Conservation (phyloP, 495 filamentous ascomycete genomes). For the Daldinia bambusicola region DNA sequence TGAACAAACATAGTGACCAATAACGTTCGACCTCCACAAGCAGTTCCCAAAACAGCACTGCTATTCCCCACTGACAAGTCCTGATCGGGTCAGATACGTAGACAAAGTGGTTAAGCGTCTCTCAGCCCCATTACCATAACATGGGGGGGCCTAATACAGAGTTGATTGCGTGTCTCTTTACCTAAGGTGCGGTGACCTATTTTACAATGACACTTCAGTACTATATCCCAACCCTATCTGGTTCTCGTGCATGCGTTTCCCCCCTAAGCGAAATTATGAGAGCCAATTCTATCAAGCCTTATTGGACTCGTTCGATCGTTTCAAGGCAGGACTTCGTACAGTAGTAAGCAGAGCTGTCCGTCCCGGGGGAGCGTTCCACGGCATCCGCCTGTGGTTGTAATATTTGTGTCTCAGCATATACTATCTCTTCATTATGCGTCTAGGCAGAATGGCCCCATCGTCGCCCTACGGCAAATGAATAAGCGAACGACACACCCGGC, state of each 20-base stretch:
- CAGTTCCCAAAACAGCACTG: background rate
- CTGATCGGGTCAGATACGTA: conserved; percentile 16
- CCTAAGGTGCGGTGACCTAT: conserved; percentile 1
- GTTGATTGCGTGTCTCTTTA: conserved; percentile 30
- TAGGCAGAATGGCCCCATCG: background rate
- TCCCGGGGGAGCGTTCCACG: conserved; percentile 31
- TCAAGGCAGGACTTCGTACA: background rate
- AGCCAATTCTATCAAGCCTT: conserved; percentile 14
- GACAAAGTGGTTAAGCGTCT: conserved; percentile 10
- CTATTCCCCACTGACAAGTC: conserved; percentile 21
- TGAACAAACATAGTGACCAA: no score
- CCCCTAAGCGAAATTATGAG: conserved; percentile 27
- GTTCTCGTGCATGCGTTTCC: conserved; percentile 20
- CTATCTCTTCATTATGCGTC: conserved; percentile 1
- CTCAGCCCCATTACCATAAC: conserved; percentile 12
- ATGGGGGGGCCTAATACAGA: background rate
- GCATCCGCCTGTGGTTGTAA: conserved; percentile 36
- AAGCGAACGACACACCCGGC: conserved; percentile 31
- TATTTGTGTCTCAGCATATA: conserved; percentile 38
- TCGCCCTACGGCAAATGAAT: conserved; percentile 27
- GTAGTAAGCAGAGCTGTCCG: conserved; percentile 36
- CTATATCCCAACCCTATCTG: background rate
- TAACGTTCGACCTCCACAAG: conserved; percentile 7
- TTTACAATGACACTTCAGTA: conserved; percentile 7
- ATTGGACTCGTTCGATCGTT: conserved; percentile 27